Percentiles rank a stretch among this genome's conserved stretches.
phyloP scores from a whole-genome alignment of 2,329 filamentous ascomycete species.

The Colletotrichum sp. region DNA sequence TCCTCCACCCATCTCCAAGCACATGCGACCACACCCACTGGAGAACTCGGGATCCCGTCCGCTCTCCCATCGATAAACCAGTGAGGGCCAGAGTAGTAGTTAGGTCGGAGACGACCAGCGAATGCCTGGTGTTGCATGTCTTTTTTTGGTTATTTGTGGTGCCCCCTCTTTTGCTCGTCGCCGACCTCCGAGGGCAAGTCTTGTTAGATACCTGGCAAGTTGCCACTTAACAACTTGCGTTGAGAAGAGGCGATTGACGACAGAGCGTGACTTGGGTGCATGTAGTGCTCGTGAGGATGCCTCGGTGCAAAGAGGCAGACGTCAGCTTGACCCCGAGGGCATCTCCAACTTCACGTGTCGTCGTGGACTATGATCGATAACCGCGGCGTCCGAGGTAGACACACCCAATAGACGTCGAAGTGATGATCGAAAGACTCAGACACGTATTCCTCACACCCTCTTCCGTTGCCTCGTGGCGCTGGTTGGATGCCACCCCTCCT shows the following conservation, averaged over 20 bases:
- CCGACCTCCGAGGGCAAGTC: background rate
- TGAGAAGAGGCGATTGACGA: too few relatives aligned
- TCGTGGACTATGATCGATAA: background rate
- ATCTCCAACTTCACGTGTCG: background rate
- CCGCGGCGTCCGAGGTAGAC: background rate
- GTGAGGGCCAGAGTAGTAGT: slow-evolving; percentile 14
- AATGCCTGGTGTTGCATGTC: slow-evolving; percentile 14
- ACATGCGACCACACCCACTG: slow-evolving; percentile 17
- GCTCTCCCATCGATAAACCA: slow-evolving; percentile 15
- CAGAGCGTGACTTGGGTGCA: background rate
- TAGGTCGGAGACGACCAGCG: slow-evolving; percentile 5
- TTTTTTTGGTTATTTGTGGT: background rate
- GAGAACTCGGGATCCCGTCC: slow-evolving; percentile 18
- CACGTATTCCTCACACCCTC: background rate
- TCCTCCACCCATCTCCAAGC: accelerated
- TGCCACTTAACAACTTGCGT: background rate
- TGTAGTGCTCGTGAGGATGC: background rate
- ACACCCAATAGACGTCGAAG: background rate
- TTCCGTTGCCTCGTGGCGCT: background rate
- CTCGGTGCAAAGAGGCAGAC: background rate
- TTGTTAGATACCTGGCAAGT: background rate
- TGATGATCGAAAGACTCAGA: background rate
- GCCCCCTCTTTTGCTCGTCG: background rate
- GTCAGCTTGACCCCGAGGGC: background rate
- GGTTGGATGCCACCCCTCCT: background rate